These are phyloP conservation scores for Garcia nutans DNA, from an alignment of 345 rosid genomes.

Conservation along the genomic window DNA sequence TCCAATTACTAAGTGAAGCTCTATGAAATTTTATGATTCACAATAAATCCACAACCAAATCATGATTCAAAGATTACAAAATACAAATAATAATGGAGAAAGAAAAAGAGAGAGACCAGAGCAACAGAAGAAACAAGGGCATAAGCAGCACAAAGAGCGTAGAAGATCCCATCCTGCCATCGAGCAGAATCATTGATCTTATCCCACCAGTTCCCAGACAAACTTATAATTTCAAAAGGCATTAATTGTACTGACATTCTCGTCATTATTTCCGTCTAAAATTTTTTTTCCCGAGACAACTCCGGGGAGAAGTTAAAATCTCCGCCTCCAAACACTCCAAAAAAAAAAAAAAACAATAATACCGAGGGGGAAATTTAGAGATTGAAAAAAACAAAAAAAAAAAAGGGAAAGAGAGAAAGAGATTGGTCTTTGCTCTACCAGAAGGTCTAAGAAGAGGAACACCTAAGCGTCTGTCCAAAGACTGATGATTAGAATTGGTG, in stretches of 20 bases:
- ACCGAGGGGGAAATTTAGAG: not conserved
- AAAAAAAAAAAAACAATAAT: not conserved
- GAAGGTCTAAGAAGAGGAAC: conserved; percentile 15
- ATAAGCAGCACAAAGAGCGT: conserved; percentile 83
- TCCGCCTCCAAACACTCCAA: not conserved
- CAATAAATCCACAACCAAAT: not conserved
- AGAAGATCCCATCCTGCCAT: conserved; percentile 96
- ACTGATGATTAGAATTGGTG: conserved; percentile 9
- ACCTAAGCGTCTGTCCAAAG: conserved; percentile 17
- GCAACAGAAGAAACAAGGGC: conserved; percentile 86
- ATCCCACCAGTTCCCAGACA: conserved; percentile 67
- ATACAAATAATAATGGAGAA: not conserved
- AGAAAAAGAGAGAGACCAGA: conserved; percentile 42
- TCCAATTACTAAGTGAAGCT: not conserved
- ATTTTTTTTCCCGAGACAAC: not conserved
- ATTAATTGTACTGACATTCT: conserved; percentile 11
- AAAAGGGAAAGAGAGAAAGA: too few relatives aligned
- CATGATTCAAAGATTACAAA: not conserved
- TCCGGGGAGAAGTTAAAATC: conserved; percentile 8
- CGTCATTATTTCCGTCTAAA: conserved; percentile 8
- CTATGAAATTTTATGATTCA: not conserved
- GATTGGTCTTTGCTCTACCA: conserved; percentile 8
- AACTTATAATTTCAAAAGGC: conserved; percentile 1
- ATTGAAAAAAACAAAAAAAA: not conserved
- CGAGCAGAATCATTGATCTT: conserved; percentile 75